A percentile compares a stretch with the other conserved stretches of the same genome.
These are phyloP conservation scores for Xanthoceras sorbifolium DNA, from an alignment of 345 rosid species.

Conservation along the genomic window DNA sequence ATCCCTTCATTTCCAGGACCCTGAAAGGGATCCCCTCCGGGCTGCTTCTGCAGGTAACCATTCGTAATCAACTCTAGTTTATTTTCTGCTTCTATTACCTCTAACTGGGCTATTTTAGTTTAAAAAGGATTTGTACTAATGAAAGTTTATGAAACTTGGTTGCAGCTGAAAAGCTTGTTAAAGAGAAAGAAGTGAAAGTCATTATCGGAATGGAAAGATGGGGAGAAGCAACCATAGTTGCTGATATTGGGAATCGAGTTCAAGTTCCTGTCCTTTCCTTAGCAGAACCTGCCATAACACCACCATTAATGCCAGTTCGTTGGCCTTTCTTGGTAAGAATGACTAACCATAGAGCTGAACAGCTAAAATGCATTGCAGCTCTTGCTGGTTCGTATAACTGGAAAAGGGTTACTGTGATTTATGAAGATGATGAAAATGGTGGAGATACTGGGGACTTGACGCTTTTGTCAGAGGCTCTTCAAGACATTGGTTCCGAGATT, in stretches of 20 bases:
- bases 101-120: not conserved
- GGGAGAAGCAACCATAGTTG: constrained; percentile 49
- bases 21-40: constrained; percentile 29
- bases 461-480: constrained; percentile 37
- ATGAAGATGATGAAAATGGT: constrained; percentile 39
- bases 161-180: constrained; percentile 43
- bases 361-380: constrained; percentile 43
- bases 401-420: constrained; percentile 39
- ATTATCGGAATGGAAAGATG: constrained; percentile 52
- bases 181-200: constrained; percentile 34
- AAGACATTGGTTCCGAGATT: constrained; percentile 33
- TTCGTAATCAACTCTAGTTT: not conserved
- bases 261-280: too few species aligned
- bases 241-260: constrained; percentile 34
- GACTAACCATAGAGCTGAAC: constrained; percentile 32
- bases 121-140: too few species aligned
- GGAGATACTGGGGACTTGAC: constrained; percentile 31
- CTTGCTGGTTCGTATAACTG: constrained; percentile 34
- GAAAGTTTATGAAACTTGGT: too few species aligned
- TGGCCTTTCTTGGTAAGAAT: constrained; percentile 47
- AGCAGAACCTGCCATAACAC: constrained; percentile 30
- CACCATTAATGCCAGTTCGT: constrained; percentile 25
- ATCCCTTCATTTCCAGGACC: constrained; percentile 32
- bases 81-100: not conserved
- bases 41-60: constrained; percentile 41